Conservation (phyloP, 2,329 filamentous ascomycete genomes). For the Coniochaeta sp. region DNA sequence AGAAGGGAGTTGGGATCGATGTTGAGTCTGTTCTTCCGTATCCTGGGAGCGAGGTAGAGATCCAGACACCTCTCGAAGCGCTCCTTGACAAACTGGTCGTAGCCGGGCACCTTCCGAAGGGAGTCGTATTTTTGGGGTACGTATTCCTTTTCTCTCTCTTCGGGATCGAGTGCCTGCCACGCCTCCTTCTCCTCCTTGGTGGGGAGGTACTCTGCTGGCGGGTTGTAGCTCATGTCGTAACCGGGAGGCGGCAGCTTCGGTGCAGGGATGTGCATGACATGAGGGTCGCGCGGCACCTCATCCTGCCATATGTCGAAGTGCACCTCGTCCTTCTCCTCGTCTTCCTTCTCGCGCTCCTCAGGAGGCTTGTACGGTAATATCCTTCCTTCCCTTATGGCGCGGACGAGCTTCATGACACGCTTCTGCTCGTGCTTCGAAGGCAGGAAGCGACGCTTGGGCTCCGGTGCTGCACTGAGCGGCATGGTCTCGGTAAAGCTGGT, state of each 20-base stretch:
- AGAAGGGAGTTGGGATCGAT: slow-evolving; percentile 91
- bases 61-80: slow-evolving; percentile 94
- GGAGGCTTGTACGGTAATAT: slow-evolving; percentile 85
- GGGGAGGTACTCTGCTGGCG: slow-evolving; percentile 88
- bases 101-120: slow-evolving; percentile 85
- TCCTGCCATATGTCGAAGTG: slow-evolving; percentile 94
- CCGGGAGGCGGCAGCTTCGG: slow-evolving; percentile 90
- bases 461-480: slow-evolving; percentile 89
- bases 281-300: slow-evolving; percentile 72
- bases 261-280: slow-evolving; percentile 90
- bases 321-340: slow-evolving; percentile 62
- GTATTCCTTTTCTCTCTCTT: slow-evolving; percentile 86
- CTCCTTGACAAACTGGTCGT: slow-evolving; percentile 86
- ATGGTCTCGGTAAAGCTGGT: slow-evolving; percentile 85
- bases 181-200: slow-evolving; percentile 73
- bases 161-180: slow-evolving; percentile 82
- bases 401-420: slow-evolving; percentile 93
- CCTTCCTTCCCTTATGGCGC: slow-evolving; percentile 87
- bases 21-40: slow-evolving; percentile 89
- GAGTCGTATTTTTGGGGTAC: slow-evolving; percentile 76
- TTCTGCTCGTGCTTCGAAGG: slow-evolving; percentile 97
- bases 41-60: slow-evolving; percentile 85
- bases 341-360: slow-evolving; percentile 58
- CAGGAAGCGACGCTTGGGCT: slow-evolving; percentile 91
- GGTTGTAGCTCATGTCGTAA: slow-evolving; percentile 95